phyloP scores from a whole-genome alignment of 208 protist genomes.

The Leishmania amazonensis region DNA sequence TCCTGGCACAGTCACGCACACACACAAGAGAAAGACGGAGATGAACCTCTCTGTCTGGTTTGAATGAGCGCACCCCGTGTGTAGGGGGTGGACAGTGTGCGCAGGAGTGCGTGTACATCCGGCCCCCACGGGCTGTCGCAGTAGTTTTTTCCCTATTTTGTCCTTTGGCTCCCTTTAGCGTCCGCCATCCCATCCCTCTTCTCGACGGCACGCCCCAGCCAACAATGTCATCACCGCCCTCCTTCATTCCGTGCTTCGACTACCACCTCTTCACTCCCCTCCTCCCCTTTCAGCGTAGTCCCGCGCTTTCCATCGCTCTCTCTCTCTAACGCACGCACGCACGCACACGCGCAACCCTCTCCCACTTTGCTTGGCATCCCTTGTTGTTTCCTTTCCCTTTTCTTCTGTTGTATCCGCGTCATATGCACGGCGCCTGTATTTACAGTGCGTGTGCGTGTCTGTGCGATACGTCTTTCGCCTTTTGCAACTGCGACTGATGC shows the following conservation, averaged over 20 bases:
- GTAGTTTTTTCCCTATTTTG: neutral
- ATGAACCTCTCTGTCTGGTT: neutral
- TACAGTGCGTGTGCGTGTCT: neutral
- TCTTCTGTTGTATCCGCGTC: neutral
- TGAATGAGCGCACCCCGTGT: neutral
- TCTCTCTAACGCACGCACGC: neutral
- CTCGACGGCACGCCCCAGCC: neutral
- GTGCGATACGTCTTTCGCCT: neutral
- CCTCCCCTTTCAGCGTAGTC: neutral
- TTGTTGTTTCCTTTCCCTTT: neutral
- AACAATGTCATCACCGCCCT: neutral
- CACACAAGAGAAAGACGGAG: neutral
- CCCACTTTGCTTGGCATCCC: neutral
- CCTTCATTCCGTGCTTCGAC: neutral
- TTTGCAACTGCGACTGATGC: no score
- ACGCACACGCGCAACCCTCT: neutral
- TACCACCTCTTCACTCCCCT: neutral
- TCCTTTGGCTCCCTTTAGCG: neutral
- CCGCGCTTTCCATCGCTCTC: neutral
- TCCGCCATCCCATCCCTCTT: neutral
- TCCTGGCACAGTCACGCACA: neutral
- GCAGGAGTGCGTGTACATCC: neutral
- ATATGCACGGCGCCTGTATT: no score
- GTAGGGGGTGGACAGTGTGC: no score
- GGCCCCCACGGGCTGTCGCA: neutral